A percentile compares a stretch with the other conserved stretches of the same genome.
phyloP scores from a whole-genome alignment of 1,139 yeast genomes.

The Nadsonia commutata region DNA sequence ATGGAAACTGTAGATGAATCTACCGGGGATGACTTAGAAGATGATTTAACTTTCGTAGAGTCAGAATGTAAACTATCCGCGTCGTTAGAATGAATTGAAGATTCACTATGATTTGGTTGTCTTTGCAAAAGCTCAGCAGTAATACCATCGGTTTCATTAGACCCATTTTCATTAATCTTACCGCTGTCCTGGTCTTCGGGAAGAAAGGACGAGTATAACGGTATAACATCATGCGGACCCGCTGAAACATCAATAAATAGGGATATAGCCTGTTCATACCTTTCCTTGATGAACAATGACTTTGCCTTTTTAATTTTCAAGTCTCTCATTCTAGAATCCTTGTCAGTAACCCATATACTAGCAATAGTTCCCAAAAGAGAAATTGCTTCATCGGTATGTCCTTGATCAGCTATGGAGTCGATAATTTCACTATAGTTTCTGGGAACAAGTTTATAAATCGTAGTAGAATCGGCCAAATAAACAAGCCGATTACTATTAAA shows the following conservation, averaged over 20 bases:
- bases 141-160: no score
- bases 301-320: slow-evolving; percentile 31
- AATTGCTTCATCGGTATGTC: slow-evolving; percentile 28
- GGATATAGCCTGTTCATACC: slow-evolving; percentile 28
- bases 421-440: slow-evolving; percentile 21
- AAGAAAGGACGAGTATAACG: slow-evolving; percentile 1
- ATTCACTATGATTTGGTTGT: no score
- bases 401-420: slow-evolving; percentile 14
- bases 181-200: not conserved
- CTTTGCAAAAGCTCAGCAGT: no score
- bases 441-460: slow-evolving; percentile 16
- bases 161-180: not conserved
- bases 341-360: slow-evolving; percentile 20
- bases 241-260: slow-evolving; percentile 41
- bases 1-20: slow-evolving; percentile 4
- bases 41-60: no score
- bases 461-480: slow-evolving; percentile 15
- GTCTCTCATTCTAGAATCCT: slow-evolving; percentile 27
- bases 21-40: no score
- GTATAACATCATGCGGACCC: slow-evolving; percentile 37
- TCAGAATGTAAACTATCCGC: no score
- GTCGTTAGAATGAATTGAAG: no score
- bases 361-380: slow-evolving; percentile 26
- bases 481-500: slow-evolving; percentile 11
- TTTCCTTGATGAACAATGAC: slow-evolving; percentile 20